Base-by-base conservation (phyloP, 345 rosid species). In the Aquilaria yunnanensis region DNA sequence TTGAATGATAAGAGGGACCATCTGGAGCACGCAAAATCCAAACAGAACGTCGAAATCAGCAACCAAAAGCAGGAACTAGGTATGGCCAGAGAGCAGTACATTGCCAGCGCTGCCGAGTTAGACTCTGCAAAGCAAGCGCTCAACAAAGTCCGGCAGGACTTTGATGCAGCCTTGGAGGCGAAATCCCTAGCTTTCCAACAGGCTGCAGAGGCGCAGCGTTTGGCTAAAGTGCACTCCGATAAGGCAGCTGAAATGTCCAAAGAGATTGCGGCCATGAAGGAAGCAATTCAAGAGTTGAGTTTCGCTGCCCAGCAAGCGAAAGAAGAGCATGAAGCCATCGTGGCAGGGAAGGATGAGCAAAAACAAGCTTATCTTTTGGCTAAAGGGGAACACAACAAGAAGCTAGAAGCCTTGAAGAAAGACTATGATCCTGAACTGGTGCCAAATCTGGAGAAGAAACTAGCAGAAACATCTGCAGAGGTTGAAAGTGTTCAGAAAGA, bases 61-160 rank as follows among this genome's bases (percentile, higher is more conserved):
- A 68, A 67, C 4, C 70, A 81, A 63, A 75, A 76, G 14, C 75
- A 70, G 11, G 97, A 86, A 57, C 57, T 94, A 34, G 80, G 78
- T 12, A 41, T 61, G 11, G 91, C 85, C 3, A 80, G 92, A 71
- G 83, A 83, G 51, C 80, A 77, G 48, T 90, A 94, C 75, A 51
- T 59, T 47, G 31, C 64, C 4, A 74, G 78, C 8, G 81, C 90
- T 2, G 14, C 69, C 5, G 70, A 85, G 47, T 86, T 90, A 11
- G 84, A 83, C 47, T 67, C 85, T 2, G 80, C 84, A 4, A 94
- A 90, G 68, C 96, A 88, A 51, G 79, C 82, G 66, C 86, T 94
- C 54, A 84, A 80, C 14, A 78, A 75, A 67, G 66, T 86, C 59
- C 67, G 89, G 63, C 97, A 86, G 71, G 95, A 90, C 68, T 90